Percentiles rank a stretch among this genome's conserved stretches.
Evolutionary conservation across 2,329 filamentous ascomycete species (phyloP).

Genomic region (Acephala macrosclerotiorum): DNA sequence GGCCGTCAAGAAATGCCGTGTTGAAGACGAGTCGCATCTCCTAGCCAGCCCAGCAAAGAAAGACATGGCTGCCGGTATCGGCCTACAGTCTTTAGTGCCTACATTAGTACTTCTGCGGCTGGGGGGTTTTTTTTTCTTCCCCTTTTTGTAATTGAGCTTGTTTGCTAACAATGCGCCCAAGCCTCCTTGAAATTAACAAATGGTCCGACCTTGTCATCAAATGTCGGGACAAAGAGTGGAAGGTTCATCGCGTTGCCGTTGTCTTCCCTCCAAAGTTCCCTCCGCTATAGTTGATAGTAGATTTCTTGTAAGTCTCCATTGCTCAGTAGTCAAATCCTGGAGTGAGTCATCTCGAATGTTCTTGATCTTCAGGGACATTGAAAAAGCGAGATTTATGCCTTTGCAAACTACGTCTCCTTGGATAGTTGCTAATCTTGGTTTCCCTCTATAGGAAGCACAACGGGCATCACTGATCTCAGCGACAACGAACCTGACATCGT

Average conservation of each 20-base stretch:
- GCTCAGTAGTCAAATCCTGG: too few relatives aligned
- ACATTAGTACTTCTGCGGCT: too few relatives aligned
- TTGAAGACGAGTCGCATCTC: too few relatives aligned
- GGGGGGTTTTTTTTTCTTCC: too few relatives aligned
- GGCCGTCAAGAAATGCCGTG: too few relatives aligned
- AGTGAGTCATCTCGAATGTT: too few relatives aligned
- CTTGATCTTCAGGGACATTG: too few relatives aligned
- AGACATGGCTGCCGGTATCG: not conserved
- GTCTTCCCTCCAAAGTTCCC: slow-evolving; percentile 32
- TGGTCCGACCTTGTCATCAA: slow-evolving; percentile 35
- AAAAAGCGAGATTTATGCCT: too few relatives aligned
- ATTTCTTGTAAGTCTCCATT: slow-evolving; percentile 27
- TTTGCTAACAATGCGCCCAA: slow-evolving; percentile 3
- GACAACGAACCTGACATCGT: slow-evolving; percentile 74
- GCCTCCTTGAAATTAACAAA: slow-evolving; percentile 21
- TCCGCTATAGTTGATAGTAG: slow-evolving; percentile 28
- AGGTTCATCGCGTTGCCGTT: slow-evolving; percentile 32
- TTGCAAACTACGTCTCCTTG: not conserved
- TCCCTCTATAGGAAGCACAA: slow-evolving; percentile 22
- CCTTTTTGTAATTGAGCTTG: not conserved
- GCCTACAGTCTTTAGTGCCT: not conserved
- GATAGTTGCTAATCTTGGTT: not conserved
- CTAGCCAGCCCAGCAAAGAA: too few relatives aligned
- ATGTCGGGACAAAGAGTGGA: slow-evolving; percentile 25
- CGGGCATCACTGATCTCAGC: slow-evolving; percentile 60